phyloP scores from a whole-genome alignment of 176 grass and related monocot genomes.

The Rhynchospora breviuscula region DNA sequence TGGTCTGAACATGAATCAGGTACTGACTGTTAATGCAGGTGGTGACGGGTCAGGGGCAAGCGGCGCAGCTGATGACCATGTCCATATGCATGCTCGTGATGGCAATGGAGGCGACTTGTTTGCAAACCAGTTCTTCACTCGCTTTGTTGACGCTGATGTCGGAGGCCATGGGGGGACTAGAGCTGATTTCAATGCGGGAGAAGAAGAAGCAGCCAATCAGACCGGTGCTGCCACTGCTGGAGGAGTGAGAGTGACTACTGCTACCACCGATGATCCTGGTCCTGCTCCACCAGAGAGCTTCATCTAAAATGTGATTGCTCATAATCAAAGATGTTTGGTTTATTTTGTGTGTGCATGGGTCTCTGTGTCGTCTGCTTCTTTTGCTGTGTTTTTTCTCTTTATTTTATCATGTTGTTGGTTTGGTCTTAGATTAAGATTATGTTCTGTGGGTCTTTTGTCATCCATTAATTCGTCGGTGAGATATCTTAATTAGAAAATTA shows the following conservation, averaged over 20 bases:
- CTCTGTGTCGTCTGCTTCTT: background rate
- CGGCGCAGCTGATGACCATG: background rate
- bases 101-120: background rate
- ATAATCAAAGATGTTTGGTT: background rate
- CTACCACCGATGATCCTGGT: background rate
- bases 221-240: background rate
- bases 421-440: background rate
- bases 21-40: background rate
- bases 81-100: background rate
- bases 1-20: constrained; percentile 16
- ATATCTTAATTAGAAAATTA: background rate
- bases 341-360: background rate
- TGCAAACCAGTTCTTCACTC: constrained; percentile 26
- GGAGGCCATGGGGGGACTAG: background rate
- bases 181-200: background rate
- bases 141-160: background rate
- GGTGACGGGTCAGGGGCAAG: background rate
- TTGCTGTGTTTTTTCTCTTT: background rate
- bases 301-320: constrained; percentile 2
- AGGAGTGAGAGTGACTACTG: background rate
- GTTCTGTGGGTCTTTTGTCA: background rate
- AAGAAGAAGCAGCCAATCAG: background rate
- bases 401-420: background rate
- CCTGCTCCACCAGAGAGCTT: background rate
- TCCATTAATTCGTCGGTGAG: background rate